Conservation (phyloP, 2,329 filamentous ascomycete genomes). For the Nigrospora osmanthi region DNA sequence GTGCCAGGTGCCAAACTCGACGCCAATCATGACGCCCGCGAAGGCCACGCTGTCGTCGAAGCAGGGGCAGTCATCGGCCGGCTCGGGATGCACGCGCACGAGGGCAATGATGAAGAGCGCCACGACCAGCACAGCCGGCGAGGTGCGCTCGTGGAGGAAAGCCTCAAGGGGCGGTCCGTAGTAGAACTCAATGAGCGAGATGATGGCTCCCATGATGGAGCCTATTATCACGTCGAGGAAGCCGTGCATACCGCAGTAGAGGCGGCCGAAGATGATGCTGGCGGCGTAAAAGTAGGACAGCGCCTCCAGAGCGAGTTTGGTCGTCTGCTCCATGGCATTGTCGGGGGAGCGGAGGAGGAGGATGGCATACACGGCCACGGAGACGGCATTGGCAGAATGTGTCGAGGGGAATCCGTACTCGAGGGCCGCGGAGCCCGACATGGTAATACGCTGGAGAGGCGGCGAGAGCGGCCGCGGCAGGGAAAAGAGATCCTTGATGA, state of each 20-base stretch:
- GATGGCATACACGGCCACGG: conserved; percentile 79
- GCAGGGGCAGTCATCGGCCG: conserved; percentile 92
- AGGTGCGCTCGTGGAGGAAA: conserved; percentile 60
- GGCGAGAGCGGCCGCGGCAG: conserved; percentile 87
- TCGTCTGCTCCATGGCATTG: conserved; percentile 50
- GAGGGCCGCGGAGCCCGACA: conserved; percentile 90
- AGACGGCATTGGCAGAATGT: conserved; percentile 94
- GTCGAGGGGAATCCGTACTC: conserved; percentile 98
- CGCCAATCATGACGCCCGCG: conserved; percentile 79
- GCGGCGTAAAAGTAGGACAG: conserved; percentile 76
- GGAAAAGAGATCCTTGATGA: conserved; percentile 89
- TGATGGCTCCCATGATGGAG: conserved; percentile 63
- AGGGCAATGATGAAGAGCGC: conserved; percentile 63
- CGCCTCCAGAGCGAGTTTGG: conserved; percentile 55
- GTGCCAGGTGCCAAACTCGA: conserved; percentile 79
- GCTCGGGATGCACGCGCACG: conserved; percentile 87
- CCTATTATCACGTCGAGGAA: conserved; percentile 87
- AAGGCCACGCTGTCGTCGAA: conserved; percentile 96
- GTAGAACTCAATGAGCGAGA: conserved; percentile 52
- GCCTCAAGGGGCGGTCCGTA: conserved; percentile 57
- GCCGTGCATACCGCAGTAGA: conserved; percentile 99
- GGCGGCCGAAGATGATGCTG: conserved; percentile 82
- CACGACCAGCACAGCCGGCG: conserved; percentile 56
- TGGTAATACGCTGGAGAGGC: conserved; percentile 87
- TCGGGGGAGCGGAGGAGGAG: conserved; percentile 60